These are phyloP conservation scores for Curvularia eragrostidis DNA, from an alignment of 2,329 filamentous ascomycete genomes.

Conservation along the genomic window DNA sequence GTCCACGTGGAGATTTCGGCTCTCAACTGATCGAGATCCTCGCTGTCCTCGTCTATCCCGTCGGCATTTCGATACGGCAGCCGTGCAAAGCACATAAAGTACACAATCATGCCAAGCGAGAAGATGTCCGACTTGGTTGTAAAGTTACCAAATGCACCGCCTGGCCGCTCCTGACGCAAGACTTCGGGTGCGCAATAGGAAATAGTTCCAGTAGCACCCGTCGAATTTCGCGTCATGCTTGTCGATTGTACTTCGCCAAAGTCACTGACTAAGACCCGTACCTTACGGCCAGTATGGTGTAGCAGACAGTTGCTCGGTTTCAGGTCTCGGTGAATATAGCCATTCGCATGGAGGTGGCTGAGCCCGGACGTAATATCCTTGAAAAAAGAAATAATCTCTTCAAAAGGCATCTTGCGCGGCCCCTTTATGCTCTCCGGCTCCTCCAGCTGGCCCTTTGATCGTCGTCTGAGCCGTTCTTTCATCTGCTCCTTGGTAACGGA, in stretches of 20 bases:
- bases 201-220: slow-evolving; percentile 92
- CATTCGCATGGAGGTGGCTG: slow-evolving; percentile 85
- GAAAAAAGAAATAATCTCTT: slow-evolving; percentile 97
- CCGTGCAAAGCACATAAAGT: slow-evolving; percentile 94
- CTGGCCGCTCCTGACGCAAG: slow-evolving; percentile 66
- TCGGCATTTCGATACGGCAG: slow-evolving; percentile 88
- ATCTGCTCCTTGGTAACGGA: slow-evolving; percentile 78
- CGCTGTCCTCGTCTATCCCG: slow-evolving; percentile 84
- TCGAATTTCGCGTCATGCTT: slow-evolving; percentile 81
- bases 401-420: slow-evolving; percentile 70
- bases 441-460: slow-evolving; percentile 79
- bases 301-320: slow-evolving; percentile 96
- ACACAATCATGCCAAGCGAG: slow-evolving; percentile 95
- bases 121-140: slow-evolving; percentile 99
- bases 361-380: slow-evolving; percentile 92
- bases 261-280: slow-evolving; percentile 90
- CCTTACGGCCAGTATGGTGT: slow-evolving; percentile 73
- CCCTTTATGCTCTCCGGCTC: slow-evolving; percentile 60
- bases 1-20: slow-evolving; percentile 87
- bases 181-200: slow-evolving; percentile 98
- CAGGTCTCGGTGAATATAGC: slow-evolving; percentile 94
- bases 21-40: slow-evolving; percentile 84
- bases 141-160: slow-evolving; percentile 85
- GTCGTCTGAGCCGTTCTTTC: slow-evolving; percentile 83
- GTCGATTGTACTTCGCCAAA: slow-evolving; percentile 96